Percentiles rank a stretch among this genome's conserved stretches.
phyloP scores from a whole-genome alignment of 2,329 filamentous ascomycete species.

The Diaporthe citri region DNA sequence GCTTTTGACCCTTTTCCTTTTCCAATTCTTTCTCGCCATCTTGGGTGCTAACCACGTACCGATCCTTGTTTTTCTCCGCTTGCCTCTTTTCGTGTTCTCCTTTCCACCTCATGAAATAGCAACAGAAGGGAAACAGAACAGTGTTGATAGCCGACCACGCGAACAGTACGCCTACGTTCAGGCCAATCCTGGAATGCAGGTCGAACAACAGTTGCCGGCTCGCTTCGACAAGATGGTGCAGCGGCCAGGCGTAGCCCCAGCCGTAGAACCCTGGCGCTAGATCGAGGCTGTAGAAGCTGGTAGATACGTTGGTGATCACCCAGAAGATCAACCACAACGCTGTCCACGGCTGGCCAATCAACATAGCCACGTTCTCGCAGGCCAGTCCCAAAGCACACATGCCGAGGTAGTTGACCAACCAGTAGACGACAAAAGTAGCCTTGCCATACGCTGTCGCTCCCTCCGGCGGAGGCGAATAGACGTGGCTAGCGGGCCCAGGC shows the following conservation, averaged over 20 bases:
- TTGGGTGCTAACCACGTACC: constrained; percentile 46
- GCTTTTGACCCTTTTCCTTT: constrained; percentile 47
- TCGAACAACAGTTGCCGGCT: constrained; percentile 72
- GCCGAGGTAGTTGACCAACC: constrained; percentile 73
- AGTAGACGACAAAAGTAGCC: constrained; percentile 72
- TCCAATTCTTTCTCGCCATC: constrained; percentile 45
- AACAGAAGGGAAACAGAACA: constrained; percentile 63
- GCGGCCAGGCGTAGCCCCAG: constrained; percentile 74
- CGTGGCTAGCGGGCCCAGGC: constrained; percentile 57
- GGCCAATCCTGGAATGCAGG: constrained; percentile 66
- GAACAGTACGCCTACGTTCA: constrained; percentile 72
- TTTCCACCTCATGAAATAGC: constrained; percentile 58
- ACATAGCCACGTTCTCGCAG: constrained; percentile 74
- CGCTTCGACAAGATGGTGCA: constrained; percentile 72
- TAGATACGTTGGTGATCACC: constrained; percentile 75
- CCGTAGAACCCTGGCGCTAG: constrained; percentile 69
- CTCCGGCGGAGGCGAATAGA: constrained; percentile 54
- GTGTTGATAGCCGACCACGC: constrained; percentile 68
- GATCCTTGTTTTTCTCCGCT: constrained; percentile 45
- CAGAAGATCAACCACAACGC: constrained; percentile 75
- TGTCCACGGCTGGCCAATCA: constrained; percentile 70
- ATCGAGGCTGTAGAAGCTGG: constrained; percentile 70
- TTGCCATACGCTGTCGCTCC: constrained; percentile 68
- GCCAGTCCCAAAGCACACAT: constrained; percentile 74
- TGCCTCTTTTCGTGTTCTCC: constrained; percentile 47